Evolutionary conservation across 495 filamentous ascomycete genomes (phyloP).

Genomic region (Talaromyces trachyspermus): DNA sequence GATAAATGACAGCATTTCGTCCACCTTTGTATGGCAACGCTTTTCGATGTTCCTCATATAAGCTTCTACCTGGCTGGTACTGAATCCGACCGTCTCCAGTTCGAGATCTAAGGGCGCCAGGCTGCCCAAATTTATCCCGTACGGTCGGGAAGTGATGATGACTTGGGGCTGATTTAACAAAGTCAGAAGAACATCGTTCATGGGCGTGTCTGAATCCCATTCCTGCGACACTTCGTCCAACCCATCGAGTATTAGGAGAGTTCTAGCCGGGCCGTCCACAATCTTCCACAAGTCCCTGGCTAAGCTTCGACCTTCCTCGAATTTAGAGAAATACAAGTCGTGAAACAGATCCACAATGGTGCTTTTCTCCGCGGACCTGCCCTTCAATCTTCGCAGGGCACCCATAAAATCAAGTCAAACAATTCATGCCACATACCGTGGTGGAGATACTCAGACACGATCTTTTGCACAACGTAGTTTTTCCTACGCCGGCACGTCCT

Average conservation of each 20-base stretch:
- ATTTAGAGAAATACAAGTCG: constrained; percentile 18
- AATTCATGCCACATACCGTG: constrained; percentile 16
- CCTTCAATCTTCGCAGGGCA: constrained; percentile 22
- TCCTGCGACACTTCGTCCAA: constrained; percentile 32
- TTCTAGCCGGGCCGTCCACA: constrained; percentile 8
- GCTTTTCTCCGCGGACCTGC: constrained; percentile 9
- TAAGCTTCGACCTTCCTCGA: constrained; percentile 3
- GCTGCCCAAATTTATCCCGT: neutral
- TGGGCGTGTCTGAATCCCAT: constrained; percentile 11
- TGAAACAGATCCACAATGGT: constrained; percentile 15
- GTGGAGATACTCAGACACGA: constrained; percentile 13
- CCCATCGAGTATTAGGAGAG: constrained; percentile 32
- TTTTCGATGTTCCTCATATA: constrained; percentile 28
- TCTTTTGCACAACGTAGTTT: too few relatives aligned
- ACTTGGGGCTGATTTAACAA: constrained; percentile 28
- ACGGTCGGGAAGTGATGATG: constrained; percentile 12
- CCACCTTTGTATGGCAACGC: constrained; percentile 14
- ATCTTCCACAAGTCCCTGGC: constrained; percentile 12
- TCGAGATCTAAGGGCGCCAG: constrained; percentile 10
- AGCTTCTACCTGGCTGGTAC: constrained; percentile 7
- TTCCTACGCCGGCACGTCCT: too few relatives aligned
- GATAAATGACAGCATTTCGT: constrained; percentile 26
- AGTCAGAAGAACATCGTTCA: constrained; percentile 17
- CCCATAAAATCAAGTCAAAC: constrained; percentile 27
- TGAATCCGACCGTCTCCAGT: constrained; percentile 13